phyloP scores from a whole-genome alignment of 2,329 filamentous ascomycete genomes.

The Beauveria pseudobassiana region DNA sequence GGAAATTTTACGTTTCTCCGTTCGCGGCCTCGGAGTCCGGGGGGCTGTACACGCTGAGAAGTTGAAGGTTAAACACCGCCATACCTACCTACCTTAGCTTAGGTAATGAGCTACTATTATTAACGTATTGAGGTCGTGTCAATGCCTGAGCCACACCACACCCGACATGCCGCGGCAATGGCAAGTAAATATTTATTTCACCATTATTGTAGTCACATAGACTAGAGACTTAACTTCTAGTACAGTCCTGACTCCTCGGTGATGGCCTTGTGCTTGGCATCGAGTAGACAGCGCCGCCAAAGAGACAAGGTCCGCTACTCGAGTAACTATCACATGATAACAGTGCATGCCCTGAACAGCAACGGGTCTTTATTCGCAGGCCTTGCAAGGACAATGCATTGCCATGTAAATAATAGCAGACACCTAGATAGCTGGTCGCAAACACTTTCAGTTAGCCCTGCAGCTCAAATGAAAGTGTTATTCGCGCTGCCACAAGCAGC shows the following conservation, averaged over 20 bases:
- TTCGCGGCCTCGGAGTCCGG: constrained; percentile 31
- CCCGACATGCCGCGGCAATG: neutral
- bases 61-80: too few species aligned
- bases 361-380: too few species aligned
- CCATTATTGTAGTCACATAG: too few species aligned
- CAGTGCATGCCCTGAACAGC: too few species aligned
- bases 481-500: neutral
- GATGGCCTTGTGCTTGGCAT: too few species aligned
- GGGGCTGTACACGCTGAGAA: neutral
- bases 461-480: neutral
- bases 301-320: neutral
- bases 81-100: too few species aligned
- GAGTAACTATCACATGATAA: too few species aligned
- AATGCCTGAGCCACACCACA: neutral
- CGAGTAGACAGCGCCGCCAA: neutral
- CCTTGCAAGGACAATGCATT: neutral
- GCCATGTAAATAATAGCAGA: neutral
- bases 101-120: neutral
- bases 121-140: neutral
- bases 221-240: too few species aligned
- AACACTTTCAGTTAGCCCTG: neutral
- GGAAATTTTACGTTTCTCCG: constrained; percentile 29
- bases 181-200: neutral
- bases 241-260: too few species aligned
- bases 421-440: neutral